Evolutionary conservation across 1,284 basidiomycete genomes (phyloP), one percentile per base, ranked within the genome.

Genomic region (Trametes pubescens): DNA sequence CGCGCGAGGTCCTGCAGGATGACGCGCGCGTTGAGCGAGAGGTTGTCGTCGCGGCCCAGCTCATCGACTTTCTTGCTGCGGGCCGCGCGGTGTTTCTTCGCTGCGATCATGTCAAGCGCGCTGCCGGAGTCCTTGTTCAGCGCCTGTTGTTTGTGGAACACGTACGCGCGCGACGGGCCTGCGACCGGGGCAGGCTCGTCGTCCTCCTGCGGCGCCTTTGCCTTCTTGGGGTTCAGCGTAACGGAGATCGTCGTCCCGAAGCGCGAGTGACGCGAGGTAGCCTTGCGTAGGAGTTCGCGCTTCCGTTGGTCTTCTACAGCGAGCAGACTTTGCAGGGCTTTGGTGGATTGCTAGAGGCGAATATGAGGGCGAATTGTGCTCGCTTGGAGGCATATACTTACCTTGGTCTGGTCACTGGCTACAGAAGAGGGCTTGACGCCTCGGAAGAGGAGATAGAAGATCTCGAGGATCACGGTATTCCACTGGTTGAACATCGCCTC

Each of bases 231-330:
- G 63, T 92, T 87, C 71, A 89, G 79, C 66, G 84, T 86, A 55
- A 98, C 90, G 14, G 90, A 79, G 66, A 98, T 90, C 2, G 95
- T 97, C 0, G 96, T 98, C 0, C 96, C 96, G 76, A 98, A 98
- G 43, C 96, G 87, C 26, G 94, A 94, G 77, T 98, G 96, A 32
- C 96, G 86, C 18, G 94, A 92, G n/a, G 88, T 83, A 2, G 88
- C 83, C 55, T 84, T 84, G 40, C 88, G 84, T 0, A 85, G 79
- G 14, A 85, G 74, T 61, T 88, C 80, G 37, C 84, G 82, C 67
- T 87, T 88, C 40, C 81, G 79, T 60, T 84, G 83, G 66, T 86
- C 85, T 77, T 97, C 95, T 43, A 83, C 80, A 6, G 86, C 88
- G 5, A 98, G 84, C 55, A 96, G 84, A 46, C 85, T 83, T 16